phyloP scores from a whole-genome alignment of 352 stramenopile genomes.

The Phytophthora pseudosyringae region DNA sequence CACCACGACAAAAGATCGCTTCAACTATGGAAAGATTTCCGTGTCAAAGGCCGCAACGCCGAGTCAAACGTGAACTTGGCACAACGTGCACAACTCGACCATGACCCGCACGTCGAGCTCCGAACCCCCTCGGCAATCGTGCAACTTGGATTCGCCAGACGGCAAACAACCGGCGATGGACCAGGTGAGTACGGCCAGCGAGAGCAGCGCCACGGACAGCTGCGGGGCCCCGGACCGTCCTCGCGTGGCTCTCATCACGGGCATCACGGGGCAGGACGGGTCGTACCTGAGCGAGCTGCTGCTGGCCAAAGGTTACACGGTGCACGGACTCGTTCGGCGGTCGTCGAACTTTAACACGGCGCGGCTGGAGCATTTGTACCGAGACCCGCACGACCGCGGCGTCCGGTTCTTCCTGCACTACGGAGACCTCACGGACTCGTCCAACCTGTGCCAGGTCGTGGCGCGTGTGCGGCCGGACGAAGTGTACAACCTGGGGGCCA shows the following conservation, averaged over 20 bases:
- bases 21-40: constrained; percentile 39
- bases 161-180: constrained; percentile 27
- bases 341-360: constrained; percentile 99
- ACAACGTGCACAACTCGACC: not conserved
- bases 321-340: constrained; percentile 96
- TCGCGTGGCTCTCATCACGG: constrained; percentile 94
- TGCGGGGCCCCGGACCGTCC: constrained; percentile 9
- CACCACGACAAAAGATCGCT: constrained; percentile 3
- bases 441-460: constrained; percentile 97
- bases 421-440: constrained; percentile 98
- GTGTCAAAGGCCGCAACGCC: constrained; percentile 6
- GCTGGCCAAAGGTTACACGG: constrained; percentile 96
- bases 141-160: constrained; percentile 1
- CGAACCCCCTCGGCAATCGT: not conserved
- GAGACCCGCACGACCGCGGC: constrained; percentile 93
- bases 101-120: constrained; percentile 15
- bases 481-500: constrained; percentile 99
- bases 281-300: constrained; percentile 98
- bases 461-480: constrained; percentile 95
- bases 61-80: constrained; percentile 14
- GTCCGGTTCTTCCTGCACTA: constrained; percentile 99
- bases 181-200: constrained; percentile 24
- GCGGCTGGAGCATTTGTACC: constrained; percentile 98
- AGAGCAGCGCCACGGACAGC: constrained; percentile 23
- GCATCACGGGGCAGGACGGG: constrained; percentile 99